Evolutionary conservation across 768 basidiomycete genomes (phyloP), one percentile per base, ranked within the genome.

Genomic region (Podaxis sp.): DNA sequence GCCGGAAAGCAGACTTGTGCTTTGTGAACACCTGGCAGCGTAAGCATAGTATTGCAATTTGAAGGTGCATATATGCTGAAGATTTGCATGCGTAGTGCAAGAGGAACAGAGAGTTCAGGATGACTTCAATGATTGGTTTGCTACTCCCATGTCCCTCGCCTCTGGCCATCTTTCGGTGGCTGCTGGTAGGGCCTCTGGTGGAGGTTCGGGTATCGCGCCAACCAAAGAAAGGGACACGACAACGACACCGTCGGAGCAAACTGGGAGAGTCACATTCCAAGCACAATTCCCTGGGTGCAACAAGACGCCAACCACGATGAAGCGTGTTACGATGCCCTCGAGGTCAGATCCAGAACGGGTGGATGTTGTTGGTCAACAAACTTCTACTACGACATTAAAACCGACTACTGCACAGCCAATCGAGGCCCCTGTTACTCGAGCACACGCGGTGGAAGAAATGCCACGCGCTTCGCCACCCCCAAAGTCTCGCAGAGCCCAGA

Each of bases 21-120:
- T 62, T 61, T 17, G 58, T 75, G 22, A 73, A 75, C 63, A 73
- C 72, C 49, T 75, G 73, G 73, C 56, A 63, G 59, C 39, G 75
- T 75, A 57, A 33, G 70, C 67, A 7, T 49, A 8, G 22, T 40
- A 19, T 24, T 39, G 12, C 38, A 39, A 15, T 28, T 12, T 39
- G n/a, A 7, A 36, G 17, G 17, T 0, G 24, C 28, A 40, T 59
- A 15, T 30, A 19, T 56, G 49, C 9, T 54, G 15, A 56, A 13
- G 11, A 6, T 4, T 24, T 30, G 36, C 8, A 3, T 42, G 26
- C 24, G 11, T 22, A 49, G 52, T 36, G 52, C 33, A 57, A 42
- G 42, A 63, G 51, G 64, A 57, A 26, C 49, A 64, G 38, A 44
- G 44, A 2, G 39, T 42, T 49, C 22, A 36, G 4, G 38, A 57